Conservation (phyloP, 176 grass and related monocot species). For the Alloteropsis semialata region DNA sequence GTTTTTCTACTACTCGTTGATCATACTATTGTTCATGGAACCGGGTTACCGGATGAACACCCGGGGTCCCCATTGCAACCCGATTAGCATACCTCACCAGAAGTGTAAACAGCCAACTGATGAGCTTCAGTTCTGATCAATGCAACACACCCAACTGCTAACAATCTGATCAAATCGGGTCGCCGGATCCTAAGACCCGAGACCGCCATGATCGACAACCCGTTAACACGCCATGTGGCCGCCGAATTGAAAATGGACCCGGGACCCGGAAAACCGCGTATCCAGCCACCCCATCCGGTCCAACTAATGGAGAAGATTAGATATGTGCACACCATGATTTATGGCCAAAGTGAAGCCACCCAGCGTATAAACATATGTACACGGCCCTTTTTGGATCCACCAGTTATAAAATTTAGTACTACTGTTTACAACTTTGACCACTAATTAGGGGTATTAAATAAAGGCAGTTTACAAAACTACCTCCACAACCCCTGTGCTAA, state of each 20-base stretch:
- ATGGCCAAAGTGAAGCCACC: neutral
- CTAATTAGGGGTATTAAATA: too few relatives aligned
- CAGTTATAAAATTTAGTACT: too few relatives aligned
- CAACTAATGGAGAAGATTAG: neutral
- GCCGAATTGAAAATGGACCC: neutral
- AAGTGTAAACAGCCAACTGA: neutral
- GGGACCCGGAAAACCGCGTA: slow-evolving; percentile 40
- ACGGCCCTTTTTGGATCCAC: too few relatives aligned
- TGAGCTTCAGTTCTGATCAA: neutral
- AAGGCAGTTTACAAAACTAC: too few relatives aligned
- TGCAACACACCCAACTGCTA: neutral
- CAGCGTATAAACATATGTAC: neutral
- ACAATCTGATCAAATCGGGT: too few relatives aligned
- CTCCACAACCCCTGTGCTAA: too few relatives aligned
- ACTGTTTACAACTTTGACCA: too few relatives aligned
- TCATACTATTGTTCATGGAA: neutral
- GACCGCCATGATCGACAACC: neutral
- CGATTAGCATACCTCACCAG: neutral
- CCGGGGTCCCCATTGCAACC: neutral
- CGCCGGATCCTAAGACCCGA: too few relatives aligned
- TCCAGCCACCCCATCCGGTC: neutral
- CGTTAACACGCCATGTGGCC: slow-evolving; percentile 30
- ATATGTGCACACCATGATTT: neutral
- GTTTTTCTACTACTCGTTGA: slow-evolving; percentile 20
- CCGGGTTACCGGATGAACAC: neutral